Evolutionary conservation across 108 stramenopile genomes (phyloP), one percentile per base, ranked within the genome.

Genomic region (Nitzschia putrida): DNA sequence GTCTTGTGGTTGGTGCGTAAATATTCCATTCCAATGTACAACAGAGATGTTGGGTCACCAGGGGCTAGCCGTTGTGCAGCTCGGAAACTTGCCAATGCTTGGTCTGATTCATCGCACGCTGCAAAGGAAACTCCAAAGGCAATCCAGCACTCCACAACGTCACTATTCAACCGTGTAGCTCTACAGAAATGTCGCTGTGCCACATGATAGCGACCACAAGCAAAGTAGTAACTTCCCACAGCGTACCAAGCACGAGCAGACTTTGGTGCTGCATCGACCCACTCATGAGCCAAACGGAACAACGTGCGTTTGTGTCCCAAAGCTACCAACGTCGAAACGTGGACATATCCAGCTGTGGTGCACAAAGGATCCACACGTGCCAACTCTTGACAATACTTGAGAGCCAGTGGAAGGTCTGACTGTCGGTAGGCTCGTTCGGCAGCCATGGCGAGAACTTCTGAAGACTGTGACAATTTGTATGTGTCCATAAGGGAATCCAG

Each of bases 21-120:
- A 64, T 97, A 97, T 69, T 98, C 97, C 91, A 97, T 98, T 14
- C 95, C 96, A 83, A 97, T 95, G 80, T 93, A 97, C 44, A 97
- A 71, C 13, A 96, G 61, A 16, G 94, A 87, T 4, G 88, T 66
- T 65, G 95, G 88, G 55, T 87, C 82, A 14, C 94, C 95, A 12
- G 92, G 85, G 52, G 82, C 77, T 26, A 97, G 74, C n/a, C 95
- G 86, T 52, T 91, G 86, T 3, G 98, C 96, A 18, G 97, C 88
- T 5, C 98, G 90, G 69, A 96, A 97, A 16, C 90, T 91, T 44
- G 94, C 91, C 73, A 97, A 72, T 10, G 98, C 98, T 79, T 96
- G 95, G 71, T 98, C 98, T 29, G 86, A 89, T 71, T 98, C 98
- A 72, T 97, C 98, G 55, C 91, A 94, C 1, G 90, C 86, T 21